Base-by-base conservation (phyloP, 192 early-diverging fungal species). In the Borealophlyctis nickersoniae region DNA sequence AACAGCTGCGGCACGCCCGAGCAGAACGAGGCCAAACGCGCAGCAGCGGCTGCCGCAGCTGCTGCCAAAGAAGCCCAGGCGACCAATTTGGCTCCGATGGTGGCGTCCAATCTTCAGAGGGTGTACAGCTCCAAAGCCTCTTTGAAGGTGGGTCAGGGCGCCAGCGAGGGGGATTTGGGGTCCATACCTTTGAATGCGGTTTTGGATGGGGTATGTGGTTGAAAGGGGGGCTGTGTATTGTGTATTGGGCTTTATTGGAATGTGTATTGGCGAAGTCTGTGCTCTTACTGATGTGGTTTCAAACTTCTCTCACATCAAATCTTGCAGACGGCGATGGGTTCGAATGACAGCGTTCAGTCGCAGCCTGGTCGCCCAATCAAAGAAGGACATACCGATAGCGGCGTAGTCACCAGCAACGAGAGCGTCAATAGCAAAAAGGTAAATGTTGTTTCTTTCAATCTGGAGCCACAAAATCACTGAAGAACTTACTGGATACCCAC, bases 1-100 rank as follows among this genome's bases (percentile, higher is more conserved):
- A 36, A 62, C 66, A 60, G 72, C 67, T 75, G 72, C 63, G 74
- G n/a, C n/a, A n/a, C n/a, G 66, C 82, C 88, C n/a, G 89, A 91
- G 58, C 77, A n/a, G 9, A 9, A 13, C 58, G 22, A 28, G 60
- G 45, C 54, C 54, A 51, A 32, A n/a, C 19, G 23, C 33, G 14
- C 52, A 56, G 23, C 34, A 49, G 33, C 61, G 27, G 26, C 36
- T 51, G 48, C 67, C n/a, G 27, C 63, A 5, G 35, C 61, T 32
- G 31, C 29, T 22, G 56, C 33, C 14, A 19, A 16, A 3, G 56
- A 48, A 2, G 49, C 52, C n/a, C 50, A 35, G 23, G 52, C 56
- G 9, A 52, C 33, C 36, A 69, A 69, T 33, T 34, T 69, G 14
- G 67, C 67, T n/a, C 52, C 67, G 9, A 57, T 48, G 2, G 54